Evolutionary conservation across 345 rosid species (phyloP), one percentile per base, ranked within the genome.

Genomic region (Salix exigua): DNA sequence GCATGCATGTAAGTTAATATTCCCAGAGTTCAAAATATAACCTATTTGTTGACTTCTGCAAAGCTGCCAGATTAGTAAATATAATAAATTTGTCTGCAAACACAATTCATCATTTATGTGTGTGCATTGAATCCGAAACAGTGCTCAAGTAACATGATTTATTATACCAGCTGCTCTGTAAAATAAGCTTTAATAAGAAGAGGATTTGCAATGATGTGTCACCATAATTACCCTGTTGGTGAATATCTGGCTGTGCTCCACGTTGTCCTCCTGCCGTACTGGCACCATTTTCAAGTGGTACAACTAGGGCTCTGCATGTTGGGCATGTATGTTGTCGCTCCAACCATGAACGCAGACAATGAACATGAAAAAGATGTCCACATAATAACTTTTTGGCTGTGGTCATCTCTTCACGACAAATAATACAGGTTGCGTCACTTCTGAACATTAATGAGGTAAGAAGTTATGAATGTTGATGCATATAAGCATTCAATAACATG

Each of bases 391-490:
- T 95, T 86, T 95, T 95, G 14, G 97, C 99, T 31, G 89, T 80
- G 40, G 89, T 93, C 99, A 93, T 95, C 93, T 95, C 99, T 84
- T 95, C 99, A 71, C 97, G 99, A 75, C 99, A 93, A 62, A 95
- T 91, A 78, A 95, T 95, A 82, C 99, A 95, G 37, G 99, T 95
- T 58, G 90, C 93, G 51, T 95, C 99, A 78, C 87, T 89, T 88
- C 98, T 95, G 92, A 84, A 85, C 30, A 80, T 46, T 78, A 83
- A 86, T 28, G 13, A 72, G 21, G 21, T 1, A 79, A 83, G 65
- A 31, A 77, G 69, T 62, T 66, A 82, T 66, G 31, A 68, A 80
- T 25, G 66, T 70, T 44, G 37, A 42, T 76, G 26, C 42, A 68
- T 51, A 79, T 28, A 46, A 42, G 68, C 4, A 66, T 35, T 63